These are phyloP conservation scores for Acorus calamus DNA, from an alignment of 106 monocot species.

Conservation along the genomic window DNA sequence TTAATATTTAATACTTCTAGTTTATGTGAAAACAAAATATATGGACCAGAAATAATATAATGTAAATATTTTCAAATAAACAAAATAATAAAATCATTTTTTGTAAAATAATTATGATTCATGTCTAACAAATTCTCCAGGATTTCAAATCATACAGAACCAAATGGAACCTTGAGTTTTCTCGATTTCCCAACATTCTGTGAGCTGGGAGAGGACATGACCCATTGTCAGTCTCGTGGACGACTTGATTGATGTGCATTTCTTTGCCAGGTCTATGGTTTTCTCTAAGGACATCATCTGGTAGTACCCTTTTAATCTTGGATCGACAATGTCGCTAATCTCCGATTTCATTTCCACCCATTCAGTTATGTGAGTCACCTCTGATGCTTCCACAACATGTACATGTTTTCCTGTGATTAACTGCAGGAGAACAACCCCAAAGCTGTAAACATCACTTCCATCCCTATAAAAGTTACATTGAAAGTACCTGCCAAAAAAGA, in stretches of 20 bases:
- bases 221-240: slow-evolving; percentile 29
- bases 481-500: slow-evolving; percentile 16
- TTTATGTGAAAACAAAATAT: too few species aligned
- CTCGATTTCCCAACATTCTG: slow-evolving; percentile 17
- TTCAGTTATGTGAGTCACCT: slow-evolving; percentile 8
- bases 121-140: too few species aligned
- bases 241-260: slow-evolving; percentile 6
- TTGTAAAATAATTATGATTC: too few species aligned
- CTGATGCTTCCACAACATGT: slow-evolving; percentile 1
- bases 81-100: too few species aligned
- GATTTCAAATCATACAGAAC: too few species aligned
- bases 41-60: too few species aligned
- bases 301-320: slow-evolving; percentile 10
- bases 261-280: slow-evolving; percentile 18
- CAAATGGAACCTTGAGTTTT: background rate
- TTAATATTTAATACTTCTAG: too few species aligned
- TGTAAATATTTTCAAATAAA: too few species aligned
- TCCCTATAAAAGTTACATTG: slow-evolving; percentile 5
- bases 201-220: slow-evolving; percentile 20
- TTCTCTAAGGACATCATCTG: slow-evolving; percentile 16
- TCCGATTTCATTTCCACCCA: slow-evolving; percentile 8
- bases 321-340: slow-evolving; percentile 13
- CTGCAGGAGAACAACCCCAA: slow-evolving; percentile 32
- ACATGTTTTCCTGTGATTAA: background rate
- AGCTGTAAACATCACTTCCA: slow-evolving; percentile 40